Evolutionary conservation across 495 filamentous ascomycete genomes (phyloP), one percentile per base, ranked within the genome.

Genomic region (Staphylotrichum longicolle): DNA sequence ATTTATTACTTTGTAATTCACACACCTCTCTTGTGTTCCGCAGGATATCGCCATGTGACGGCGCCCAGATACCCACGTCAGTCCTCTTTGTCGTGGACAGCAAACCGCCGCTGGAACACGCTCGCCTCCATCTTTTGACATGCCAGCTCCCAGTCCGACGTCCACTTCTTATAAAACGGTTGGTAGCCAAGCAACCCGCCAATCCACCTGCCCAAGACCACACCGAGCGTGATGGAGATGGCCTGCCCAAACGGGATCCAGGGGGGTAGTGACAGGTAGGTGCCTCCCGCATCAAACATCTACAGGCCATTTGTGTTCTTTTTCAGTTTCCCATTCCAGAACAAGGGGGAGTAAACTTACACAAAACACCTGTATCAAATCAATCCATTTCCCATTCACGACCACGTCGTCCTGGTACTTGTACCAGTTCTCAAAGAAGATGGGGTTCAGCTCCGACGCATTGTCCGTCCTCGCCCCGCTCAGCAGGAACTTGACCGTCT

Each of bases 351-450:
- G 47, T 2, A 32, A 5, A 48, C 45, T 48, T 64, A 81, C 79
- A 58, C 69, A 67, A 59, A 83, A 66, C 3, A 78, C 71, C 67
- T 82, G 80, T 53, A 82, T 69, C 49, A 76, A 62, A 62, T 79
- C 69, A 20, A 80, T 52, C 56, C 68, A 70, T 32, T 73, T 68
- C 32, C 74, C 74, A 12, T 73, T 52, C n/a, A 78, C 57, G 5
- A 80, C 42, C 8, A 79, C 64, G 47, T 77, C 74, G 57, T 83
- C 78, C 68, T 80, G 79, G 55, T 81, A 82, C 27, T 70, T 74
- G 63, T 83, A 83, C 80, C 79, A 83, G 52, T 83, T 83, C 68
- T 82, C 74, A 47, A 83, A 83, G 69, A 83, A 83, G 37, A 78
- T 65, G 1, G 67, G 71, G 68, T 83, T 77, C 4, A 82, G 72